Conservation (phyloP, 352 stramenopile species). For the Phytophthora hybrid region DNA sequence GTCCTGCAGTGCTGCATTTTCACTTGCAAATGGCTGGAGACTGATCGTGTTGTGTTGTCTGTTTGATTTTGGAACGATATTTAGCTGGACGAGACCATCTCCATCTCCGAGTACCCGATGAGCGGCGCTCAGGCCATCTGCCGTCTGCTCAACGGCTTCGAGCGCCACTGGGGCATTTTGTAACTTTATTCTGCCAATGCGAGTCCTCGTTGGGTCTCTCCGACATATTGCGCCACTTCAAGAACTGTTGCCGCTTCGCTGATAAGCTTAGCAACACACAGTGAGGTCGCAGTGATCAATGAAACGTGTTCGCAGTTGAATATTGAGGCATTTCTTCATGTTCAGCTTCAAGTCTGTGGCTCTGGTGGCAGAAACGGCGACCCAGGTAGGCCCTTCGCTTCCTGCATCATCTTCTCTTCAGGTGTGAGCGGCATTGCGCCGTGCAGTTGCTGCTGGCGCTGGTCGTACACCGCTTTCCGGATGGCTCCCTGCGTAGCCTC, state of each 20-base stretch:
- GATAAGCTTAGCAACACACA: constrained; percentile 20
- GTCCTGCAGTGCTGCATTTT: constrained; percentile 24
- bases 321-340: background rate
- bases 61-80: constrained; percentile 8
- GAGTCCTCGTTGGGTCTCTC: background rate
- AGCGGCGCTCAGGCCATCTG: constrained; percentile 97
- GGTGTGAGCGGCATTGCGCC: constrained; percentile 91
- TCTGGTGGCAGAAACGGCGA: constrained; percentile 44
- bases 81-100: constrained; percentile 96
- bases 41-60: constrained; percentile 15
- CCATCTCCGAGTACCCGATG: constrained; percentile 98
- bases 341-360: constrained; percentile 2
- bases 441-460: constrained; percentile 92
- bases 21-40: background rate
- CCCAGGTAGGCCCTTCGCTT: constrained; percentile 85
- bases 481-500: constrained; percentile 97
- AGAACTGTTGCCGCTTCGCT: background rate
- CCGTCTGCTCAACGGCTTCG: constrained; percentile 97
- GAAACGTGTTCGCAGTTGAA: constrained; percentile 20
- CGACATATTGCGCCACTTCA: background rate
- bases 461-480: constrained; percentile 98
- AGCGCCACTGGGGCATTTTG: constrained; percentile 99
- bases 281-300: constrained; percentile 14
- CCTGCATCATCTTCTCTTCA: constrained; percentile 94
- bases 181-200: constrained; percentile 63